Base-by-base conservation (phyloP, 2,329 filamentous ascomycete species). In the Bimuria novae-zelandiae region DNA sequence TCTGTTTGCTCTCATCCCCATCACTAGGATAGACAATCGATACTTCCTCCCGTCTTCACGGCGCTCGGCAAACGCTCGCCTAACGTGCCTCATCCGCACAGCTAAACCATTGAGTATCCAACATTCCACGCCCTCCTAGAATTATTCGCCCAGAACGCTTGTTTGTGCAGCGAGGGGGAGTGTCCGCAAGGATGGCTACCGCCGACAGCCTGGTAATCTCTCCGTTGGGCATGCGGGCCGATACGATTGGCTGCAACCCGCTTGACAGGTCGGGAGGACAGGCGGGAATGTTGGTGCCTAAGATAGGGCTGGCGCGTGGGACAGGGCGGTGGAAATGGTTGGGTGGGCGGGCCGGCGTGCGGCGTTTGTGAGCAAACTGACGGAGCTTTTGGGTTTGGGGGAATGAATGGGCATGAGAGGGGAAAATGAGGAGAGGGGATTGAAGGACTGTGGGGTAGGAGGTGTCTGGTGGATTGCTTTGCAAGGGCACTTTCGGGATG, bases 191-290 rank as follows among this genome's bases (percentile, higher is more conserved):
- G n/a, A n/a, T n/a, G n/a, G n/a, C n/a, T n/a, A n/a, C n/a, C n/a
- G n/a, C n/a, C n/a, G n/a, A n/a, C n/a, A n/a, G n/a, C n/a, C n/a
- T n/a, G n/a, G n/a, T n/a, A n/a, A n/a, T n/a, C n/a, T n/a, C n/a
- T n/a, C 10, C 10, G 22, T 4, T 10, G n/a, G 21, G 19, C 11
- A 16, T 25, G 16, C 4, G 29, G 3, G 12, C 10, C 12, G 12
- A 16, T 36, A 25, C 36, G 27, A 23, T 35, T 12, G 36, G 11
- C 11, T 27, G 16, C 10, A 4, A 21, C 25, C 6, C 8, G 11
- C 16, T 39, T 51, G 40, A 44, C 48, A 44, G 48, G 22, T 16
- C 39, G 48, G 48, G 23, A 39, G 32, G 14, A 51, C 48, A 32
- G 32, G 23, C 40, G 32, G 40, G 23, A 14, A 1, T n/a, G 25